A percentile compares a stretch with the other conserved stretches of the same genome.
Conservation (phyloP, 306 rosid genomes). For the Prunus kanzakura region DNA sequence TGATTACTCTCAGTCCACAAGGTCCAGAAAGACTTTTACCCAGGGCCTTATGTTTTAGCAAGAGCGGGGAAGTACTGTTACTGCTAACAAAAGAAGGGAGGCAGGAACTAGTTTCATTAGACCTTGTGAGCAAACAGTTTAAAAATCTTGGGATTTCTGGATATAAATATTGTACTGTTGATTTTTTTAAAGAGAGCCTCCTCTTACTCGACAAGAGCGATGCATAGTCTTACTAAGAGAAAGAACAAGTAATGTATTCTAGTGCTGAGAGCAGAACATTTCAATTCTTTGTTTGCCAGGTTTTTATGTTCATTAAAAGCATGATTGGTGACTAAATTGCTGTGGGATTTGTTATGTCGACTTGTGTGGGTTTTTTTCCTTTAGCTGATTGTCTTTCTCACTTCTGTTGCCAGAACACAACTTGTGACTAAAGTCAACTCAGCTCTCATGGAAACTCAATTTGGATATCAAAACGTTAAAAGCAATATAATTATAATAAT, state of each 20-base stretch:
- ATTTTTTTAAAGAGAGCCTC: background rate
- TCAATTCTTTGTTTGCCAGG: background rate
- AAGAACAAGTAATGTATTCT: background rate
- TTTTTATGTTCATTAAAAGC: background rate
- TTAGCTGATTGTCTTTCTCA: background rate
- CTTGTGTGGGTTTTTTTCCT: background rate
- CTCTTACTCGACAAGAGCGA: background rate
- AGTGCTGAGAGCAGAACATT: background rate
- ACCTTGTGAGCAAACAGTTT: background rate
- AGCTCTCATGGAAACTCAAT: background rate
- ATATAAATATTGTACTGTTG: no score
- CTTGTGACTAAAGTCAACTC: background rate
- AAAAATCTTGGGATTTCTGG: background rate
- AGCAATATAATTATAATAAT: no score
- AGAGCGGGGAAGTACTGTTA: background rate
- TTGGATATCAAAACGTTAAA: background rate
- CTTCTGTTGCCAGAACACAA: background rate
- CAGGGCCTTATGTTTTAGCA: background rate
- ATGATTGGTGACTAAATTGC: background rate
- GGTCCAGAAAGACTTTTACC: background rate
- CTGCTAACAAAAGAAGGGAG: background rate
- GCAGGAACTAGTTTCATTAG: background rate
- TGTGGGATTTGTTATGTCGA: background rate
- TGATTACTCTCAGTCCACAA: background rate
- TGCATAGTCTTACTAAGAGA: background rate